phyloP scores from a whole-genome alignment of 768 basidiomycete species.

The Lentinula detonsa region DNA sequence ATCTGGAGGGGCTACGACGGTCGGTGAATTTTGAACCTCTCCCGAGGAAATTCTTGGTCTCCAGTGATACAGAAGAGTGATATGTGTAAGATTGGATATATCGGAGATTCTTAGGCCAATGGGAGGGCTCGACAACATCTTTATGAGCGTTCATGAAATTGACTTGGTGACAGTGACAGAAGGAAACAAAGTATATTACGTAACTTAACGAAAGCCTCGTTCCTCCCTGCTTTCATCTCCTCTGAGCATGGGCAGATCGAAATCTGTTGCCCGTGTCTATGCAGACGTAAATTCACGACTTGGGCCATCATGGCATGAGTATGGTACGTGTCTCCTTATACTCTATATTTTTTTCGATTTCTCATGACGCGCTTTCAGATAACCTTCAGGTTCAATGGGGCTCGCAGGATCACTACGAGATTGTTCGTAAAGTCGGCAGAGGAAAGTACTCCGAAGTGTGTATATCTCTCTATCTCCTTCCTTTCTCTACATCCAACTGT shows the following conservation, averaged over 20 bases:
- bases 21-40: background rate
- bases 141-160: conserved; percentile 7
- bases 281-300: conserved; percentile 82
- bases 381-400: conserved; percentile 98
- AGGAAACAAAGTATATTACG: background rate
- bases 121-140: conserved; percentile 21
- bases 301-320: conserved; percentile 93
- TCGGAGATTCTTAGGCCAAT: conserved; percentile 50
- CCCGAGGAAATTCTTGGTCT: conserved; percentile 32
- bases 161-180: background rate
- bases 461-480: conserved; percentile 1
- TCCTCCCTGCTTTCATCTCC: conserved; percentile 7
- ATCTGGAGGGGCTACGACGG: conserved; percentile 14
- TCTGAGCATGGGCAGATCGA: conserved; percentile 22
- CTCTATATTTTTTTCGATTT: conserved; percentile 14
- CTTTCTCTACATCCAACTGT: conserved; percentile 8
- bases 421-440: conserved; percentile 91
- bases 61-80: conserved; percentile 50
- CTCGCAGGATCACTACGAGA: conserved; percentile 95
- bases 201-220: background rate
- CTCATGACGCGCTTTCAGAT: conserved; percentile 42
- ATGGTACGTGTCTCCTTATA: conserved; percentile 50
- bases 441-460: conserved; percentile 93
- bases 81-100: conserved; percentile 49
- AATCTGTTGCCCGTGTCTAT: conserved; percentile 84